Evolutionary conservation across 2,329 filamentous ascomycete genomes (phyloP), one percentile per base, ranked within the genome.

Genomic region (Fusarium metavorans): DNA sequence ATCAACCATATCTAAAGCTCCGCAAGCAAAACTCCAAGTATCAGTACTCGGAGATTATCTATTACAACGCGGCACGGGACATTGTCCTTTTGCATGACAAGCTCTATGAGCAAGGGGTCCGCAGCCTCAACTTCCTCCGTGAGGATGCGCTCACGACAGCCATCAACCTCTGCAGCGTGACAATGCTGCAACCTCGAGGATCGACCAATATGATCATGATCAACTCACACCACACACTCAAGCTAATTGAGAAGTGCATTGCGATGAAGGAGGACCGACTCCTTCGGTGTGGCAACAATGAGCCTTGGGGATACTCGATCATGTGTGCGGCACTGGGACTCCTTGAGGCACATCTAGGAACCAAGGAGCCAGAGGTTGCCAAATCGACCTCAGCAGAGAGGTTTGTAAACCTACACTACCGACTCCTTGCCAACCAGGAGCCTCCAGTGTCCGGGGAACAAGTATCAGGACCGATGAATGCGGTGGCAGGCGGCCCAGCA

Each of bases 241-340:
- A 87, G 80, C 83, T 91, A n/a, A 87, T 92, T 13, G 89, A 91
- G 77, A 90, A 89, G 78, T 91, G 89, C 70, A 85, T 91, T 41
- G 81, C 82, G 56, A 88, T 92, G 85, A 91, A 91, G 78, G 89
- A 91, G 75, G 89, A 91, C 74, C 86, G 89, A 1, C 85, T 91
- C 9, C 80, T 92, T 27, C 84, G 89, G n/a, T 90, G 88, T 71
- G 89, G 89, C 18, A 91, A 91, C 81, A 90, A 90, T 76, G 90
- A 92, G 77, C 89, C 90, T 0, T 91, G 90, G 90, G 89, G 89
- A 20, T 91, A 91, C 79, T 89, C 87, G 65, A 90, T 90, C 78
- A 90, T 91, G 87, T 91, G 89, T 73, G 88, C 89, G 4, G 88
- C 89, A 1, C 84, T 88, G 30, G 90, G 89, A 4, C 83, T 92